These are phyloP conservation scores for Aspergillus ibericus DNA, from an alignment of 2,329 filamentous ascomycete genomes.

Conservation along the genomic window DNA sequence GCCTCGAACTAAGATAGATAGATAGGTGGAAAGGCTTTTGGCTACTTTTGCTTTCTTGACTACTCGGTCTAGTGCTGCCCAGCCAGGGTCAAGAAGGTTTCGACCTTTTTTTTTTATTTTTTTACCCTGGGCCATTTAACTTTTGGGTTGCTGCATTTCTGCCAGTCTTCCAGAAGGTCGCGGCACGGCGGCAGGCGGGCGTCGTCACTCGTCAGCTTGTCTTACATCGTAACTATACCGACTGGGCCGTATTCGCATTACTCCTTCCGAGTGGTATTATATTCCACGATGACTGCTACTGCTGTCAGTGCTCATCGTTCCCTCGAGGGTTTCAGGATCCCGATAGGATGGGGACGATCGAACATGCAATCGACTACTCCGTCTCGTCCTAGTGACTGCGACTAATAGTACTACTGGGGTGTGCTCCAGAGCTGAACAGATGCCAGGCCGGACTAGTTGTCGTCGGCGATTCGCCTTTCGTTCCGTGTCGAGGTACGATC, in stretches of 20 bases:
- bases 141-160: slow-evolving; percentile 9
- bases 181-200: slow-evolving; percentile 18
- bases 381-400: neutral
- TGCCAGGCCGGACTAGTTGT: neutral
- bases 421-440: neutral
- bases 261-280: no score
- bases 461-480: no score
- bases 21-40: no score
- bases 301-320: neutral
- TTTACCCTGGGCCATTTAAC: neutral
- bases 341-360: neutral
- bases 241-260: no score
- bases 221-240: no score
- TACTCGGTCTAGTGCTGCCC: no score
- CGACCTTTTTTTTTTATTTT: neutral
- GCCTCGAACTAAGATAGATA: no score
- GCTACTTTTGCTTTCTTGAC: no score
- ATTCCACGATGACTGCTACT: neutral
- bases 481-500: neutral
- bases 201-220: slow-evolving; percentile 1
- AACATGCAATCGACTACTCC: neutral
- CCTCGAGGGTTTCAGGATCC: slow-evolving; percentile 1
- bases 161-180: slow-evolving; percentile 26
- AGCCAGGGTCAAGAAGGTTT: neutral
- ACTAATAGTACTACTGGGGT: neutral